These are phyloP conservation scores for Tulasnella sp. DNA, from an alignment of 768 basidiomycete genomes.

Conservation along the genomic window DNA sequence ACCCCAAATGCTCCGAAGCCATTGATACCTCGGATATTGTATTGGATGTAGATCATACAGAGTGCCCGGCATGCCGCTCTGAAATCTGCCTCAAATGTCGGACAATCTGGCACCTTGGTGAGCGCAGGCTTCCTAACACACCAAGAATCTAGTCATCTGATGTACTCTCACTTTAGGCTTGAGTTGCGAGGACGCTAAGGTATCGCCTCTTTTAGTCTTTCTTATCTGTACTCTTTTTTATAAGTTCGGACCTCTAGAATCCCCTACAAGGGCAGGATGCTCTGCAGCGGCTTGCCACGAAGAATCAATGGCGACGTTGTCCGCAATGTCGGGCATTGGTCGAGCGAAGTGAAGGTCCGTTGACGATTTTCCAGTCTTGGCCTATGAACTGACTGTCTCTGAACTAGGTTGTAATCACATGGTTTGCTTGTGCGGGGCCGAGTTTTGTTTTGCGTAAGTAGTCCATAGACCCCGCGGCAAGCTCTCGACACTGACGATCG, in stretches of 20 bases:
- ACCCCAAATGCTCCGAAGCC: slow-evolving; percentile 11
- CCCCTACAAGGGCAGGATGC: not conserved
- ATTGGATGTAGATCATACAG: not conserved
- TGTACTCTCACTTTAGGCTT: not conserved
- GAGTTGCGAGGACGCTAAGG: not conserved
- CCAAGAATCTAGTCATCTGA: not conserved
- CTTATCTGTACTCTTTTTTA: not conserved
- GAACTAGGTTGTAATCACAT: slow-evolving; percentile 15
- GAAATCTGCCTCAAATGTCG: slow-evolving; percentile 10
- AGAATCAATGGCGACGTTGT: slow-evolving; percentile 17
- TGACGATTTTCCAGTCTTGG: not conserved
- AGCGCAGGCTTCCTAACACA: not conserved
- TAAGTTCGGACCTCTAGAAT: not conserved
- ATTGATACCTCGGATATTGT: not conserved
- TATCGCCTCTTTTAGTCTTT: not conserved
- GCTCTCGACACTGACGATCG: not conserved
- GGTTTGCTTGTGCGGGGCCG: slow-evolving; percentile 4
- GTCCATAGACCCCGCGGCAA: not conserved
- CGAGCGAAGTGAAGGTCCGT: not conserved
- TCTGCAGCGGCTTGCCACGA: not conserved
- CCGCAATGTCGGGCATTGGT: slow-evolving; percentile 9
- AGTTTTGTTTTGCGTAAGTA: slow-evolving; percentile 8
- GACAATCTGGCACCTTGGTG: slow-evolving; percentile 14
- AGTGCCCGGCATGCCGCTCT: slow-evolving; percentile 13
- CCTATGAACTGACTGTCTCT: not conserved